A percentile compares a stretch with the other conserved stretches of the same genome.
Conservation (phyloP, 1,284 basidiomycete genomes). For the Ustilago curta region DNA sequence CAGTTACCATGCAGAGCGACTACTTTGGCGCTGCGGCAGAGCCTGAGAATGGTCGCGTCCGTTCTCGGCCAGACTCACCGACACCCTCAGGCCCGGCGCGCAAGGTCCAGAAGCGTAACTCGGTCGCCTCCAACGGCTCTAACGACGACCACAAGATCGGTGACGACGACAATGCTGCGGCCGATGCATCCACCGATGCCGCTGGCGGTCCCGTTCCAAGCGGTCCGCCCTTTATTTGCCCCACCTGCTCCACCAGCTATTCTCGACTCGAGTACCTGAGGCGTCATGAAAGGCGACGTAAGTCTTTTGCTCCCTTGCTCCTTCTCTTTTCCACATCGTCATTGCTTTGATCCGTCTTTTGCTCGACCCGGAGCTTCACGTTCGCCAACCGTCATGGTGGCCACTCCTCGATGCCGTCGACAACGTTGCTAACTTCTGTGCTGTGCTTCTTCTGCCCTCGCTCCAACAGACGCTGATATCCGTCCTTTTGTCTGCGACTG, state of each 20-base stretch:
- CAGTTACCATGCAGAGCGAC: slow-evolving; percentile 37
- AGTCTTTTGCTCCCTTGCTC: slow-evolving; percentile 15
- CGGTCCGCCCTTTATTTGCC: slow-evolving; percentile 66
- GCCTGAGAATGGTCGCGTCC: slow-evolving; percentile 35
- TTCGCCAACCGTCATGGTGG: neutral
- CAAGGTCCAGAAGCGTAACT: slow-evolving; percentile 45
- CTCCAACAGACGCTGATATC: slow-evolving; percentile 60
- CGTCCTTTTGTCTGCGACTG: slow-evolving; percentile 68
- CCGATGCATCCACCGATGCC: slow-evolving; percentile 22
- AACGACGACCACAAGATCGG: slow-evolving; percentile 27
- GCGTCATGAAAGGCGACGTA: slow-evolving; percentile 66
- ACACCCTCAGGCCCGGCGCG: slow-evolving; percentile 34
- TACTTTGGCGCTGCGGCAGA: slow-evolving; percentile 48
- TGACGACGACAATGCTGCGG: slow-evolving; percentile 19
- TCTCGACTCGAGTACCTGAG: slow-evolving; percentile 67
- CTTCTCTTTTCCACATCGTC: neutral
- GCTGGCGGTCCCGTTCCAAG: slow-evolving; percentile 37
- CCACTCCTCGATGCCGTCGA: neutral
- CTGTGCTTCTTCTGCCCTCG: neutral
- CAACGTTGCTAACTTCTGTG: neutral
- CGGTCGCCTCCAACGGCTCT: slow-evolving; percentile 32
- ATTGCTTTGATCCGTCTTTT: neutral
- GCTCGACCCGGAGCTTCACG: neutral
- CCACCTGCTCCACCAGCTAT: slow-evolving; percentile 67
- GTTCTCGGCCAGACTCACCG: slow-evolving; percentile 37